Percentiles rank a stretch among this genome's conserved stretches.
Evolutionary conservation across 176 grass and related monocot species (phyloP).

Genomic region (Pontederia paniculata): DNA sequence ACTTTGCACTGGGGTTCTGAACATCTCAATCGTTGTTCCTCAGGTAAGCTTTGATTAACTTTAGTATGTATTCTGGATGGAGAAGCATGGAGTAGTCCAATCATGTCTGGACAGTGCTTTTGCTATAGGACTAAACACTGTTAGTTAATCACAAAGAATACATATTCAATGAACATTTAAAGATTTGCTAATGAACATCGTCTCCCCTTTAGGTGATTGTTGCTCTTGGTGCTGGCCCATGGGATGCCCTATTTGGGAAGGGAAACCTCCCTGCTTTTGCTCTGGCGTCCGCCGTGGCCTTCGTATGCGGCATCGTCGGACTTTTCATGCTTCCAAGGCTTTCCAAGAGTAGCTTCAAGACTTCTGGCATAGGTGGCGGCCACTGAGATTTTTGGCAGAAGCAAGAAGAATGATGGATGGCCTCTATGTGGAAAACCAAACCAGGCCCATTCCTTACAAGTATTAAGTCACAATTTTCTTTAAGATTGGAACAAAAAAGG

Average conservation of each 20-base stretch:
- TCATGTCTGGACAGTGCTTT: too few species aligned
- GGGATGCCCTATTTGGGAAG: constrained; percentile 79
- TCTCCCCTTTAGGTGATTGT: constrained; percentile 48
- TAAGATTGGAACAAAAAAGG: too few species aligned
- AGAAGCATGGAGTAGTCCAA: not conserved
- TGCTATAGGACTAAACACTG: too few species aligned
- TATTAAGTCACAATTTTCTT: too few species aligned
- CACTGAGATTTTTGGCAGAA: constrained; percentile 29
- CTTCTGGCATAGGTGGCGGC: constrained; percentile 36
- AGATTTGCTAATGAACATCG: not conserved
- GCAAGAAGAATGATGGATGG: too few species aligned
- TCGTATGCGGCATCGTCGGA: constrained; percentile 43
- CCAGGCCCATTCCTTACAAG: too few species aligned
- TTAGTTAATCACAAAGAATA: too few species aligned
- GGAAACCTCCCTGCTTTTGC: constrained; percentile 83
- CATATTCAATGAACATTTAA: too few species aligned
- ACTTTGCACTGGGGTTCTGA: constrained; percentile 74
- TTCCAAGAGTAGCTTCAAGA: constrained; percentile 47
- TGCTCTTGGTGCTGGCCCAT: constrained; percentile 62
- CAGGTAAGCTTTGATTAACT: constrained; percentile 31
- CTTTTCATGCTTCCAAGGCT: constrained; percentile 64
- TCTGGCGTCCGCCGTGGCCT: constrained; percentile 50
- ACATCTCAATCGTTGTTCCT: constrained; percentile 84
- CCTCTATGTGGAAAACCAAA: too few species aligned
- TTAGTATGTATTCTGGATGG: not conserved